Evolutionary conservation across 805 yeast species (phyloP).

Genomic region (Myxozyma udenii): DNA sequence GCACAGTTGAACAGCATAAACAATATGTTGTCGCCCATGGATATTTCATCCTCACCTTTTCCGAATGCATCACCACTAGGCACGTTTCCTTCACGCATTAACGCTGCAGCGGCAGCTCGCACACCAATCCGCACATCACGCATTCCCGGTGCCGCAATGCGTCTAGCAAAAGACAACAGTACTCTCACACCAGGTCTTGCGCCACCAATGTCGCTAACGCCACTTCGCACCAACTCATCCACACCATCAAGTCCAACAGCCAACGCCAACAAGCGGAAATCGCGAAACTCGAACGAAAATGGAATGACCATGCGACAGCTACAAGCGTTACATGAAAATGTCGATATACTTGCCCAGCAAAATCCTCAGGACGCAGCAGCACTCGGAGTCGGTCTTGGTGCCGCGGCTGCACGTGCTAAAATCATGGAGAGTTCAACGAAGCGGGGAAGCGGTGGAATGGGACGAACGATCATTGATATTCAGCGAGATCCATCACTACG

Average conservation of each 20-base stretch:
- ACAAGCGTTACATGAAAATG: slow-evolving; percentile 20
- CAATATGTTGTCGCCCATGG: slow-evolving; percentile 37
- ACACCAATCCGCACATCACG: slow-evolving; percentile 14
- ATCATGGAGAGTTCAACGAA: slow-evolving; percentile 36
- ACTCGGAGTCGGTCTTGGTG: slow-evolving; percentile 33
- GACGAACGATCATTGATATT: slow-evolving; percentile 34
- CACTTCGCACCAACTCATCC: slow-evolving; percentile 3
- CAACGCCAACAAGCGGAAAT: slow-evolving; percentile 2
- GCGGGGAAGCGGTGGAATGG: slow-evolving; percentile 27
- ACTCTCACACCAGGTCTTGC: not conserved
- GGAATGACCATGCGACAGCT: slow-evolving; percentile 12
- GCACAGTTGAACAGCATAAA: slow-evolving; percentile 3
- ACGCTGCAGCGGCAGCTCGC: slow-evolving; percentile 4
- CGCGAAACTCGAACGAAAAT: slow-evolving; percentile 7
- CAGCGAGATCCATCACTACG: slow-evolving; percentile 31
- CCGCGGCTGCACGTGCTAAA: slow-evolving; percentile 35
- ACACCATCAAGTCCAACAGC: slow-evolving; percentile 7
- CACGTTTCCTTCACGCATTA: slow-evolving; percentile 21
- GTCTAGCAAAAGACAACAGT: not conserved
- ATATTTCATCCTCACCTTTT: slow-evolving; percentile 26
- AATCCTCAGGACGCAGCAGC: slow-evolving; percentile 11
- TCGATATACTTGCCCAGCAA: slow-evolving; percentile 10
- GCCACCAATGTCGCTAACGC: slow-evolving; percentile 18
- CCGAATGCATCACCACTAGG: slow-evolving; percentile 28
- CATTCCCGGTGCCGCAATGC: not conserved